Evolutionary conservation across 1,284 basidiomycete genomes (phyloP), one percentile per base, ranked within the genome.

Genomic region (Acaromyces ingoldii): DNA sequence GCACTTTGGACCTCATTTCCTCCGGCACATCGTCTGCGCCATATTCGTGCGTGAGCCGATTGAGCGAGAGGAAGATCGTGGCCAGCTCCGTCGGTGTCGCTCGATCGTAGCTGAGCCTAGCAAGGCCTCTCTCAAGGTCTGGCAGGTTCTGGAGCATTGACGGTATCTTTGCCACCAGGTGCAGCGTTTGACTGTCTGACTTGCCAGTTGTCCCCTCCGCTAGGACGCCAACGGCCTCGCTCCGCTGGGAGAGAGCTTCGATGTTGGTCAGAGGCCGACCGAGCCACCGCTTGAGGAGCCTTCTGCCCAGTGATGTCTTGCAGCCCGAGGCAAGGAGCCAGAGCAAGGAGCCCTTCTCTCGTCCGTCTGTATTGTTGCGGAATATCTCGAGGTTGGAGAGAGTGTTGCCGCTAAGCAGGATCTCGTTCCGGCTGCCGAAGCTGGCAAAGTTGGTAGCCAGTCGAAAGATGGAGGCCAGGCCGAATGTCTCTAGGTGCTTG

Each of bases 361-460:
- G 82, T 46, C 82, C 82, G 70, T 92, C 86, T 0, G 89, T 91
- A 65, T 89, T 58, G 46, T 51, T 55, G 11, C 45, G 53, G 45
- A 67, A 53, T 29, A 64, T 59, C 26, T 64, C 55, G 78, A 97
- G 78, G 69, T 97, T 96, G 25, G 81, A 81, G 13, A 97, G 77
- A 0, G 93, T 95, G 70, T 90, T 92, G 34, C 85, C 85, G 52
- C 87, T 89, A 42, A 98, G 80, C 13, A 91, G 80, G 91, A 97
- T 95, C 60, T 89, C 86, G 0, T 84, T 82, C 39, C 83, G 82
- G 33, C 84, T 83, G 1, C 87, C 81, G 69, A 97, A 97, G 64
- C 78, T 69, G 2, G 54, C 51, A 45, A 74, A 95, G 65, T 88
- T 66, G 87, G 33, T 58, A 6, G 58, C 46, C 6, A 57, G 52